These are phyloP conservation scores for Nothophoma quercina DNA, from an alignment of 2,329 filamentous ascomycete species.

Conservation along the genomic window DNA sequence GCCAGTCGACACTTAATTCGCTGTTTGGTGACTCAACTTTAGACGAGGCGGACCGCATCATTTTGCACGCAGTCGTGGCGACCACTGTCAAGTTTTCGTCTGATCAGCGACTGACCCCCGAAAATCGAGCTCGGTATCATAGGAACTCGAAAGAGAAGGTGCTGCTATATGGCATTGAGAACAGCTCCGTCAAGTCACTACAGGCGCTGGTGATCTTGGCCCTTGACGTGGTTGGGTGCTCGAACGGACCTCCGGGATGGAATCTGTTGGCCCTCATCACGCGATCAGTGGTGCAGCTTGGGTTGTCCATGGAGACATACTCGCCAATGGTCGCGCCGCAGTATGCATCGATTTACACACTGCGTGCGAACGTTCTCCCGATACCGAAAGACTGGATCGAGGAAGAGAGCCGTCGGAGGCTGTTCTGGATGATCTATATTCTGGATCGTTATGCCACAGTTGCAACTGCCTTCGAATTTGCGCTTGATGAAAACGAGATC, in stretches of 20 bases:
- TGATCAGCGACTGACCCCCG: slow-evolving; percentile 76
- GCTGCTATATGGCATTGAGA: slow-evolving; percentile 84
- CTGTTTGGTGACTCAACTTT: slow-evolving; percentile 76
- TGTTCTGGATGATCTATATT: slow-evolving; percentile 96
- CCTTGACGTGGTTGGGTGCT: slow-evolving; percentile 82
- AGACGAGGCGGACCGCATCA: slow-evolving; percentile 81
- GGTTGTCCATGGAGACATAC: slow-evolving; percentile 81
- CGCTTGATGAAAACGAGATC: slow-evolving; percentile 86
- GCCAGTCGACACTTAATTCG: slow-evolving; percentile 79
- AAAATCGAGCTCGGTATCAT: slow-evolving; percentile 77
- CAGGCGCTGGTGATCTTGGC: slow-evolving; percentile 89
- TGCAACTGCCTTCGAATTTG: slow-evolving; percentile 90
- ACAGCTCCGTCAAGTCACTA: slow-evolving; percentile 85
- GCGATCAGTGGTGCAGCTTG: slow-evolving; percentile 85
- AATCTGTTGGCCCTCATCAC: slow-evolving; percentile 90
- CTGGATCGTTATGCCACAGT: slow-evolving; percentile 90
- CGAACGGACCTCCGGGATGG: slow-evolving; percentile 91
- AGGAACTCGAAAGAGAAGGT: slow-evolving; percentile 85
- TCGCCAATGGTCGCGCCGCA: slow-evolving; percentile 80
- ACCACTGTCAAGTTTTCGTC: slow-evolving; percentile 85
- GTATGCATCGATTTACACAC: slow-evolving; percentile 86
- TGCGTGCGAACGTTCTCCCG: slow-evolving; percentile 83
- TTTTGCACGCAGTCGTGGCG: slow-evolving; percentile 88
- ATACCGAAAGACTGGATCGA: slow-evolving; percentile 87
- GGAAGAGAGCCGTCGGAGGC: slow-evolving; percentile 81